A percentile compares a stretch with the other conserved stretches of the same genome.
phyloP scores from a whole-genome alignment of 2,329 filamentous ascomycete species.

The Cordyceps pruinosa region DNA sequence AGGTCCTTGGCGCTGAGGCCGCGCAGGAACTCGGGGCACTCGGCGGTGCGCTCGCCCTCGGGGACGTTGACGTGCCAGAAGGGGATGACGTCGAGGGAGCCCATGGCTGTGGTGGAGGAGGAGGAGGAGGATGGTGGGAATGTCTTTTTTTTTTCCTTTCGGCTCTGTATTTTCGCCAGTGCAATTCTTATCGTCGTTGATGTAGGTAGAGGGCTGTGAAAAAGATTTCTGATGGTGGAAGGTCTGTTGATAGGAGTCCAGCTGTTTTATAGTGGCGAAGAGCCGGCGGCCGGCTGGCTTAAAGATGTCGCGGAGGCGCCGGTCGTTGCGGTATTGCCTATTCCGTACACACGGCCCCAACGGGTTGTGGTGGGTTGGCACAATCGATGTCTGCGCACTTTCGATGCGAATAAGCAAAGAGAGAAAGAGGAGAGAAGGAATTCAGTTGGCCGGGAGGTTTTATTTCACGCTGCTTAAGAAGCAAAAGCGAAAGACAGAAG shows the following conservation, averaged over 20 bases:
- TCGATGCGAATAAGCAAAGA: not conserved
- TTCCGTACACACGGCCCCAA: not conserved
- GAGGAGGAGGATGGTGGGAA: not conserved
- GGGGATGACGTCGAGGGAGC: conserved; percentile 34
- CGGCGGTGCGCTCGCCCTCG: conserved; percentile 47
- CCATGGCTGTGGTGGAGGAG: conserved; percentile 25
- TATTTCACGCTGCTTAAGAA: not conserved
- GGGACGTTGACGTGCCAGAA: conserved; percentile 85
- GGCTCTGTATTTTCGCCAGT: too few species aligned
- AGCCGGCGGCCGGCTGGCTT: too few species aligned
- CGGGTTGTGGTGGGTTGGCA: not conserved
- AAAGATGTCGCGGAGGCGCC: not conserved
- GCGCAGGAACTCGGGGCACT: conserved; percentile 66
- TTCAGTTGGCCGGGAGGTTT: not conserved
- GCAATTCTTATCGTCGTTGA: too few species aligned
- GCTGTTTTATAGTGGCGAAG: too few species aligned
- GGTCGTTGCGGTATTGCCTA: conserved; percentile 7
- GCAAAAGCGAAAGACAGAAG: not conserved
- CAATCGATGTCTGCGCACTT: not conserved
- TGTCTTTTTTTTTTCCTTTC: not conserved
- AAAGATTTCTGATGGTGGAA: too few species aligned
- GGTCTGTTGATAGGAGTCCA: too few species aligned
- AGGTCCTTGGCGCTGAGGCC: conserved; percentile 61
- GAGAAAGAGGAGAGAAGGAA: not conserved
- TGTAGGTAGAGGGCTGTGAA: too few species aligned